Percentiles rank a stretch among this genome's conserved stretches.
phyloP scores from a whole-genome alignment of 2,329 filamentous ascomycete species.

The Chrysoporthe deuterocubensis region DNA sequence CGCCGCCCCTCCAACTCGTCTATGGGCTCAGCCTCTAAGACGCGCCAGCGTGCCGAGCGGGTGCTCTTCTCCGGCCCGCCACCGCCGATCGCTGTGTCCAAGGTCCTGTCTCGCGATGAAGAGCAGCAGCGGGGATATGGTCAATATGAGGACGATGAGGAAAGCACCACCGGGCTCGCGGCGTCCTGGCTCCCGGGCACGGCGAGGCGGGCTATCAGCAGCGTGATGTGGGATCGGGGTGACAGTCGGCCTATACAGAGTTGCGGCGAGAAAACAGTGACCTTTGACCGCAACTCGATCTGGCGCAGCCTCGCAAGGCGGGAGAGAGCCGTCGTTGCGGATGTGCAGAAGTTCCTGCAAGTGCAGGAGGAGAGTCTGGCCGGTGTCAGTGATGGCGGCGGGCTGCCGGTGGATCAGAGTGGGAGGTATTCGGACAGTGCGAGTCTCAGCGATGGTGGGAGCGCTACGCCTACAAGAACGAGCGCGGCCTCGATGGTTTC shows the following conservation, averaged over 20 bases:
- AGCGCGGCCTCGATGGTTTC: slow-evolving; percentile 44
- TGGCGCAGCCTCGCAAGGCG: slow-evolving; percentile 53
- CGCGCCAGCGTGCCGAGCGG: slow-evolving; percentile 38
- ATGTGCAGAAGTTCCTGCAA: slow-evolving; percentile 54
- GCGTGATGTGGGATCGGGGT: slow-evolving; percentile 45
- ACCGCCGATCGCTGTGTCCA: slow-evolving; percentile 53
- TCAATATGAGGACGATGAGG: slow-evolving; percentile 29
- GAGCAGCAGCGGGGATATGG: slow-evolving; percentile 32
- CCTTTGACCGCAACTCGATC: slow-evolving; percentile 45
- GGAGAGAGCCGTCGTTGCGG: slow-evolving; percentile 50
- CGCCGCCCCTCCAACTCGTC: slow-evolving; percentile 29
- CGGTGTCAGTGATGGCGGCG: slow-evolving; percentile 37
- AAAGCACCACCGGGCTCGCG: slow-evolving; percentile 14
- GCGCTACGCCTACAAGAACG: slow-evolving; percentile 46
- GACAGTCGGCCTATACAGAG: slow-evolving; percentile 23
- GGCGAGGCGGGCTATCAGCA: slow-evolving; percentile 36
- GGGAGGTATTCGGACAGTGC: slow-evolving; percentile 18
- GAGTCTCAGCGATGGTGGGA: slow-evolving; percentile 45
- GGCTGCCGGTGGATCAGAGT: not conserved
- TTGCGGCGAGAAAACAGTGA: slow-evolving; percentile 27
- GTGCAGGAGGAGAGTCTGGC: slow-evolving; percentile 51
- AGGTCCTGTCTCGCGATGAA: slow-evolving; percentile 41
- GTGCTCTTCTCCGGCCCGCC: slow-evolving; percentile 54
- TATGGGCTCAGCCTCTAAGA: slow-evolving; percentile 32
- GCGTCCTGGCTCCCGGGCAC: slow-evolving; percentile 33